Evolutionary conservation across 1,284 basidiomycete species (phyloP).

Genomic region (Inonotus hispidus): DNA sequence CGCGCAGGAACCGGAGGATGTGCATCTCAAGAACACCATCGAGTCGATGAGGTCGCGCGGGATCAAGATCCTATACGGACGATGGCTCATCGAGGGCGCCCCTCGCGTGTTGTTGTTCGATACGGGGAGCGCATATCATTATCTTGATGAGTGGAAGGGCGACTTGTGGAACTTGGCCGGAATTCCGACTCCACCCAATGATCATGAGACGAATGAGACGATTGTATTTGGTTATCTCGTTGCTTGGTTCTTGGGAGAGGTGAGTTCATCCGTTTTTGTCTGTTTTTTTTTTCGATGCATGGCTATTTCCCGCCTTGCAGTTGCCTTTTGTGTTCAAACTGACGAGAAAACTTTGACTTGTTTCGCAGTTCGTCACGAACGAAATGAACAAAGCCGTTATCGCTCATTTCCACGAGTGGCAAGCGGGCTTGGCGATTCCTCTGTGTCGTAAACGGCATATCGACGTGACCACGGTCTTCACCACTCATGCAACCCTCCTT

Average conservation of each 20-base stretch:
- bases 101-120: slow-evolving; percentile 95
- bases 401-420: slow-evolving; percentile 99
- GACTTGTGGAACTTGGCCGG: slow-evolving; percentile 98
- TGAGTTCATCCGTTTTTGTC: slow-evolving; percentile 34
- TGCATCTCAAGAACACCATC: slow-evolving; percentile 61
- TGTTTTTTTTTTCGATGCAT: background rate
- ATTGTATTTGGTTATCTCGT: slow-evolving; percentile 98
- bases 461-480: slow-evolving; percentile 97
- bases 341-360: slow-evolving; percentile 10
- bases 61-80: slow-evolving; percentile 91
- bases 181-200: slow-evolving; percentile 92
- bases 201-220: slow-evolving; percentile 98
- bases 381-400: slow-evolving; percentile 83
- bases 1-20: slow-evolving; percentile 77
- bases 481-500: slow-evolving; percentile 97
- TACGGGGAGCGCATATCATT: slow-evolving; percentile 82
- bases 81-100: slow-evolving; percentile 96
- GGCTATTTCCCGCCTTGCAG: background rate
- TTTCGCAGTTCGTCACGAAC: slow-evolving; percentile 66
- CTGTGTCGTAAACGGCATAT: slow-evolving; percentile 95
- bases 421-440: slow-evolving; percentile 94
- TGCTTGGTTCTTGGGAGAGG: slow-evolving; percentile 99
- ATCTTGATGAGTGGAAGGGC: slow-evolving; percentile 96
- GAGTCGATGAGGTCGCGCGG: slow-evolving; percentile 80
- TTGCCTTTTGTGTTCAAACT: slow-evolving; percentile 2